Percentiles rank a stretch among this genome's conserved stretches.
phyloP scores from a whole-genome alignment of 192 early-diverging fungal genomes.

The Podila clonocystis region DNA sequence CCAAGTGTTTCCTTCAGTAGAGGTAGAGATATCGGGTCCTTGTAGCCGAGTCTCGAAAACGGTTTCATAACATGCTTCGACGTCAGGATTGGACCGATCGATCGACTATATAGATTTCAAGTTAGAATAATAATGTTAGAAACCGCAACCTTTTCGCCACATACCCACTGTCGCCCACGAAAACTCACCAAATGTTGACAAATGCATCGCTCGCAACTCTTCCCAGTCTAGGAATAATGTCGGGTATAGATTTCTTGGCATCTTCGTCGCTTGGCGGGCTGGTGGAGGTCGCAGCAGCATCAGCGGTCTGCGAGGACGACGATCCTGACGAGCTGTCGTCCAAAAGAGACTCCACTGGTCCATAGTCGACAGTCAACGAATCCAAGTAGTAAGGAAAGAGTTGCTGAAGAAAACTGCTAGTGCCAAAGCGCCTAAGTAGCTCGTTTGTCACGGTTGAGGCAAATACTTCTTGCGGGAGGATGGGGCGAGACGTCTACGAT shows the following conservation, averaged over 20 bases:
- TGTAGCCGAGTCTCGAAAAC: conserved; percentile 59
- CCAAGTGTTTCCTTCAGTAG: conserved; percentile 52
- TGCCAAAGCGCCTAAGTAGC: conserved; percentile 60
- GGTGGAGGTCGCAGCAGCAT: neutral
- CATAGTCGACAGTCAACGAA: conserved; percentile 57
- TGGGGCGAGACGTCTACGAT: conserved; percentile 55
- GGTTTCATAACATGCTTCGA: conserved; percentile 68
- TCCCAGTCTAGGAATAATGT: conserved; percentile 19
- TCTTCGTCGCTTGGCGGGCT: conserved; percentile 3
- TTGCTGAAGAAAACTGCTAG: conserved; percentile 63
- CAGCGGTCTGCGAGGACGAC: conserved; percentile 2
- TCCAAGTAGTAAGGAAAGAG: conserved; percentile 67
- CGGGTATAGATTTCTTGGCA: conserved; percentile 7
- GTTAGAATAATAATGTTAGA: neutral
- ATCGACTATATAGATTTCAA: conserved; percentile 24
- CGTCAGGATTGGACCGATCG: conserved; percentile 64
- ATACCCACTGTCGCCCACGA: neutral
- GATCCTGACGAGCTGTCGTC: conserved; percentile 28
- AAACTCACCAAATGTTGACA: conserved; percentile 60
- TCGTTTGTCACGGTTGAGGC: conserved; percentile 47
- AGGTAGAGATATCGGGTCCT: conserved; percentile 50
- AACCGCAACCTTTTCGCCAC: neutral
- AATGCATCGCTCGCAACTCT: conserved; percentile 58
- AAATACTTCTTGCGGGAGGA: conserved; percentile 57
- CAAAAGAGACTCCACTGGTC: conserved; percentile 2